phyloP scores from a whole-genome alignment of 805 yeast species.

The Ogataea salicorniae region DNA sequence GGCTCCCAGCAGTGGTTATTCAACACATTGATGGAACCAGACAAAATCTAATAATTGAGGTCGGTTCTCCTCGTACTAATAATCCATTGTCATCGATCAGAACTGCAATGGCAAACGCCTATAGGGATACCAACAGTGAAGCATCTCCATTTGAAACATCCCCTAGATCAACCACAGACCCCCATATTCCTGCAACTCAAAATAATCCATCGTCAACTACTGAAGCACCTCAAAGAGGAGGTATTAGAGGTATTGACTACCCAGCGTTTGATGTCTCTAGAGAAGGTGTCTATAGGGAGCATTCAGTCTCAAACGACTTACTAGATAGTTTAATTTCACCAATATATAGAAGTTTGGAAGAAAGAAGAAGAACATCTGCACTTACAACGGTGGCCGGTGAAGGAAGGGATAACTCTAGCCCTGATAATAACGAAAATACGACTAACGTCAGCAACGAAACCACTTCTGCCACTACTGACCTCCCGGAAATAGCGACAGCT shows the following conservation, averaged over 20 bases:
- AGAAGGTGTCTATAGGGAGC: conserved; percentile 28
- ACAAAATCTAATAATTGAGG: conserved; percentile 28
- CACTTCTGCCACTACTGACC: conserved; percentile 3
- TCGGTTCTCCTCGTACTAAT: conserved; percentile 17
- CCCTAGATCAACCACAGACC: not conserved
- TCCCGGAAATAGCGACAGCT: not conserved
- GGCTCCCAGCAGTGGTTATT: conserved; percentile 28
- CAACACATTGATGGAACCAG: conserved; percentile 27
- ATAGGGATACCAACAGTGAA: not conserved
- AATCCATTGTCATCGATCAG: not conserved
- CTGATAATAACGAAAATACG: conserved; percentile 11
- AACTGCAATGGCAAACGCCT: not conserved
- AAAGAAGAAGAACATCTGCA: conserved; percentile 1
- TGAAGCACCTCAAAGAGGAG: conserved; percentile 5
- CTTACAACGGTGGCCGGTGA: not conserved
- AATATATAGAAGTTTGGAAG: conserved; percentile 21
- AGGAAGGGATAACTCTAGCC: not conserved
- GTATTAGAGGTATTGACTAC: conserved; percentile 30
- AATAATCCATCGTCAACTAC: not conserved
- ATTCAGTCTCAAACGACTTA: conserved; percentile 15
- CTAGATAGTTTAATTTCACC: conserved; percentile 23
- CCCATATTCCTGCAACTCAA: not conserved
- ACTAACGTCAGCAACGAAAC: conserved; percentile 19
- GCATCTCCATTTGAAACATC: not conserved
- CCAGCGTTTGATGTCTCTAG: conserved; percentile 34